Evolutionary conservation across 805 yeast species (phyloP).

Genomic region (Starmerella khaoyaiensis): DNA sequence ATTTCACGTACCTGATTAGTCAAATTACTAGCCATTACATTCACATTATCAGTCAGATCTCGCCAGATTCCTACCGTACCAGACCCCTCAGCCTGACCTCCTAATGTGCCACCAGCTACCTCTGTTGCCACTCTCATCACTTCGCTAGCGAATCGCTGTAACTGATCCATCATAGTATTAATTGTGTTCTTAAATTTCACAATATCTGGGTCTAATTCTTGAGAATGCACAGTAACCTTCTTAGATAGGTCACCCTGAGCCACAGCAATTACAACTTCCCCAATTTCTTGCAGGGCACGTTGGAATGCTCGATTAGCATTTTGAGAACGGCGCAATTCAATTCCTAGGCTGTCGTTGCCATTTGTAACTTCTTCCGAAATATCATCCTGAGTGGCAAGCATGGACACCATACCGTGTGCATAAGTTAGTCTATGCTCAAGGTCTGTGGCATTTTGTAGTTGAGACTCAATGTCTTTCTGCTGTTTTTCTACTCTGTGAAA

Average conservation of each 20-base stretch:
- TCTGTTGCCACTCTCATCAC: slow-evolving; percentile 80
- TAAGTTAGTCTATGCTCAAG: slow-evolving; percentile 26
- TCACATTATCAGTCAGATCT: slow-evolving; percentile 72
- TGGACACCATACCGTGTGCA: slow-evolving; percentile 27
- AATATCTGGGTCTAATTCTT: slow-evolving; percentile 67
- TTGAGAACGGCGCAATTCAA: slow-evolving; percentile 31
- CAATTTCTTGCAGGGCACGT: slow-evolving; percentile 63
- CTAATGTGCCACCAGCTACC: slow-evolving; percentile 79
- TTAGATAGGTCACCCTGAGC: slow-evolving; percentile 80
- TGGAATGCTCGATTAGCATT: slow-evolving; percentile 54
- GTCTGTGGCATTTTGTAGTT: slow-evolving; percentile 26
- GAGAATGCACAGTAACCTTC: slow-evolving; percentile 59
- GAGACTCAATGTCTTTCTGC: slow-evolving; percentile 28
- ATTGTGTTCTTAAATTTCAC: slow-evolving; percentile 67
- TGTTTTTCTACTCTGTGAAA: slow-evolving; percentile 27
- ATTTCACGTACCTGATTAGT: slow-evolving; percentile 84
- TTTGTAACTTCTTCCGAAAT: slow-evolving; percentile 7
- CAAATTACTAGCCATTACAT: slow-evolving; percentile 78
- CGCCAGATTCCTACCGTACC: slow-evolving; percentile 88
- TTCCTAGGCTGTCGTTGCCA: slow-evolving; percentile 15
- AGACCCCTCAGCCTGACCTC: slow-evolving; percentile 75
- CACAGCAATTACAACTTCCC: slow-evolving; percentile 75
- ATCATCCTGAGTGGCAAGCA: slow-evolving; percentile 23
- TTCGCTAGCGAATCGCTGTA: slow-evolving; percentile 67
- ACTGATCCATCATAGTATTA: slow-evolving; percentile 80